A percentile compares a stretch with the other conserved stretches of the same genome.
Evolutionary conservation across 305 asterid genomes (phyloP).

Genomic region (Ajuga reptans): DNA sequence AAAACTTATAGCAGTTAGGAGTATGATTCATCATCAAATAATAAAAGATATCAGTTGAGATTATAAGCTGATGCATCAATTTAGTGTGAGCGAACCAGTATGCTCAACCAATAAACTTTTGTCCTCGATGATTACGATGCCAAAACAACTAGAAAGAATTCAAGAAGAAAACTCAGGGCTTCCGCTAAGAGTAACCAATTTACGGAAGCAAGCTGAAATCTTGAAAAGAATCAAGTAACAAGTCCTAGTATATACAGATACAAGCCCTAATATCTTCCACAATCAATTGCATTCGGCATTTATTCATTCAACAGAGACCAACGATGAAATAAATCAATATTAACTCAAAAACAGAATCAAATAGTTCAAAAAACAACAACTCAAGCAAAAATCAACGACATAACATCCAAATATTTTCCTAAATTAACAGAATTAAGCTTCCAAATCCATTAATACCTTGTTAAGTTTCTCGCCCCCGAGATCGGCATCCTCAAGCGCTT

Average conservation of each 20-base stretch:
- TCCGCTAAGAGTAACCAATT: neutral
- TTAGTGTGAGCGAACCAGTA: neutral
- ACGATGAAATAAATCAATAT: neutral
- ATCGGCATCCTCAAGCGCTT: slow-evolving; percentile 79
- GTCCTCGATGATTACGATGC: too few relatives aligned
- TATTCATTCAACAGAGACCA: slow-evolving; percentile 13
- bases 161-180: too few relatives aligned
- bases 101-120: neutral
- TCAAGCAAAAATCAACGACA: neutral
- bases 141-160: too few relatives aligned
- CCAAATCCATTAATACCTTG: slow-evolving; percentile 34
- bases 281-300: neutral
- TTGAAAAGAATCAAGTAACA: neutral
- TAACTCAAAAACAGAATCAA: slow-evolving; percentile 5
- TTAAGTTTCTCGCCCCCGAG: slow-evolving; percentile 55
- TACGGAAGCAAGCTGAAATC: slow-evolving; percentile 7
- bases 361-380: neutral
- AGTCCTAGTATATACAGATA: neutral
- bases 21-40: neutral
- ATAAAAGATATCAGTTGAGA: neutral
- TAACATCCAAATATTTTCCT: neutral
- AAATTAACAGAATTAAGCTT: slow-evolving; percentile 2
- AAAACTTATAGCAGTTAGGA: neutral
- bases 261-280: neutral
- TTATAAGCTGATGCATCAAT: neutral